Conservation (phyloP, 352 stramenopile genomes). For the Phytophthora boehmeriae region DNA sequence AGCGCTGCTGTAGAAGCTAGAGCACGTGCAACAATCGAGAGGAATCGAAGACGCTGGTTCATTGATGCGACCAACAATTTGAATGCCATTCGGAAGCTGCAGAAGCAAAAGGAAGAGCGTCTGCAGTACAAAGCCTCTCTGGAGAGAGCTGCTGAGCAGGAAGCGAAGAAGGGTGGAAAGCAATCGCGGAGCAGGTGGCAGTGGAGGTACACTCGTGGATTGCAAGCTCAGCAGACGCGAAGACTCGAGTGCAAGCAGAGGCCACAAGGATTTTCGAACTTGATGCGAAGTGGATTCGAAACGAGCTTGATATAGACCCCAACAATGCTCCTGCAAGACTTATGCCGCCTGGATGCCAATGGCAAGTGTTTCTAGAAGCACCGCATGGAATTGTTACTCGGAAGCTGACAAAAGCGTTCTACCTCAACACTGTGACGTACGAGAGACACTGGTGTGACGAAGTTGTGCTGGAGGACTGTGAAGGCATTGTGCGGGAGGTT, state of each 20-base stretch:
- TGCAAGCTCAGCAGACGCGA: slow-evolving; percentile 33
- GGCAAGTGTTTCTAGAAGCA: slow-evolving; percentile 64
- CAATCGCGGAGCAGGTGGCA: slow-evolving; percentile 46
- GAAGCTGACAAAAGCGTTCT: slow-evolving; percentile 69
- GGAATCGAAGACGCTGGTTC: slow-evolving; percentile 41
- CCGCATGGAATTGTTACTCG: slow-evolving; percentile 44
- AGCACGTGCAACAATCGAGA: slow-evolving; percentile 33
- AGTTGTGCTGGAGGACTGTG: slow-evolving; percentile 69
- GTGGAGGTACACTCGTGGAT: slow-evolving; percentile 67
- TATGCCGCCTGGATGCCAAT: slow-evolving; percentile 47
- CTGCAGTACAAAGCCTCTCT: slow-evolving; percentile 43
- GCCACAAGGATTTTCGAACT: slow-evolving; percentile 61
- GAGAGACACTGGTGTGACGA: slow-evolving; percentile 77
- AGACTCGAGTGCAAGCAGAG: slow-evolving; percentile 36
- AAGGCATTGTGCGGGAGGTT: slow-evolving; percentile 60
- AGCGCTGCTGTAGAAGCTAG: slow-evolving; percentile 35
- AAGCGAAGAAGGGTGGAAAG: slow-evolving; percentile 48
- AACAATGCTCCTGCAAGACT: slow-evolving; percentile 25
- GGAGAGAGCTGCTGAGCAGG: slow-evolving; percentile 37
- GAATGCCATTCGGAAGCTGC: slow-evolving; percentile 50
- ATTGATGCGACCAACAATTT: slow-evolving; percentile 50
- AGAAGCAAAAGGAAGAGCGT: slow-evolving; percentile 60
- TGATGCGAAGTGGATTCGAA: slow-evolving; percentile 49
- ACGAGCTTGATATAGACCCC: slow-evolving; percentile 47
- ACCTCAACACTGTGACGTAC: slow-evolving; percentile 64